Evolutionary conservation across 2,329 filamentous ascomycete genomes (phyloP), one percentile per base, ranked within the genome.

Genomic region (Xylariaceae sp.): DNA sequence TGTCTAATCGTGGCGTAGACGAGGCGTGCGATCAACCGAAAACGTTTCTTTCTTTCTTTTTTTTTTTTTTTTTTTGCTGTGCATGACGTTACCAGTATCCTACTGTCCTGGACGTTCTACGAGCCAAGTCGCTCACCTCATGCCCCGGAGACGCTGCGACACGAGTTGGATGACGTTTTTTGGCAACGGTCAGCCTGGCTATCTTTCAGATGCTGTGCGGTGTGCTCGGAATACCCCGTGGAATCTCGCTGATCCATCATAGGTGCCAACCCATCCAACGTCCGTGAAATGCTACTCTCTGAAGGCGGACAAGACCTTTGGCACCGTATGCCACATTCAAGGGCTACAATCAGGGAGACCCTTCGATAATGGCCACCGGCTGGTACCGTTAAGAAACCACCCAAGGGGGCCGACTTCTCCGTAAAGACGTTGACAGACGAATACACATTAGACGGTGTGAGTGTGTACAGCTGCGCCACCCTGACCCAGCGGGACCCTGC

Each of bases 391-490:
- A 42, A 45, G 11, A 18, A 31, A 13, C 38, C 39, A 9, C 35
- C 19, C 11, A 50, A 45, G 11, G 41, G 41, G 12, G 42, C 41
- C 19, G 45, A 44, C 17, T 32, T 50, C 19, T 38, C 41, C 32
- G 22, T 51, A 4, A 42, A 39, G 16, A 45, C 51, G 13, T 34
- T 53, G 8, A 31, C 19, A 2, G 47, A 45, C 9, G 42, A 51
- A 33, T 39, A 50, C 37, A 17, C 38, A 17, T 39, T 49, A 31
- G 38, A 56, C 42, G 51, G 47, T 3, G 38, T 47, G 17, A 37
- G 42, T 11, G 31, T 57, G 13, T 53, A 50, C 32, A 24, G 34
- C 18, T 44, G 39, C 29, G 40, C 18, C 11, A 37, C 16, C 19
- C 31, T 45, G 31, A 42, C 39, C 19, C 43, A 42, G 7, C 43